Evolutionary conservation across 768 basidiomycete species (phyloP).

Genomic region (Leccinum longicurvipes): DNA sequence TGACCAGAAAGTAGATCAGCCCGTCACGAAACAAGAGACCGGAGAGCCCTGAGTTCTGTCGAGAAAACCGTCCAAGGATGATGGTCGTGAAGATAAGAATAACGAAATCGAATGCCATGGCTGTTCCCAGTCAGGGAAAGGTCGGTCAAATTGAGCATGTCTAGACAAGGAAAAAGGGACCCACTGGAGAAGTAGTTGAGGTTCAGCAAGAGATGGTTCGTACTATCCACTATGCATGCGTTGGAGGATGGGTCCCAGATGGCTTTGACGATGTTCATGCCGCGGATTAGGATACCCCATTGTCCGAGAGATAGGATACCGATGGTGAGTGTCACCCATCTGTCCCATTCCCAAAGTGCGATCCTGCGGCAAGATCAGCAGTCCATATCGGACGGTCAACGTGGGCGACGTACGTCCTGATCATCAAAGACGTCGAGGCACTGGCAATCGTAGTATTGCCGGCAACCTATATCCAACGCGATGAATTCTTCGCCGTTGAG

Average conservation of each 20-base stretch:
- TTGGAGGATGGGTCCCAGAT: constrained; percentile 42
- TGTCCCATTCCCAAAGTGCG: constrained; percentile 66
- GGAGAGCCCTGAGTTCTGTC: constrained; percentile 58
- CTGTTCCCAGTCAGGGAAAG: constrained; percentile 30
- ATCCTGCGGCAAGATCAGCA: constrained; percentile 42
- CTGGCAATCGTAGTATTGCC: constrained; percentile 28
- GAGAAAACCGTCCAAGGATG: constrained; percentile 43
- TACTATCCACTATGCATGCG: constrained; percentile 50
- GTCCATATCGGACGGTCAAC: constrained; percentile 12
- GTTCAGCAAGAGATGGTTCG: constrained; percentile 56
- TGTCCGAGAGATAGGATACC: constrained; percentile 56
- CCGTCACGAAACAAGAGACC: constrained; percentile 71
- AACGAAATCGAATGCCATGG: constrained; percentile 66
- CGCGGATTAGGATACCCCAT: constrained; percentile 65
- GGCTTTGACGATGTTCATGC: constrained; percentile 62
- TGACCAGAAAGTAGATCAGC: constrained; percentile 63
- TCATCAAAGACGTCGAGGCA: constrained; percentile 56
- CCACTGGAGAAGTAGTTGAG: constrained; percentile 68
- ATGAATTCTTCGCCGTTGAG: background rate
- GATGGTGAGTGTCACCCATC: constrained; percentile 47
- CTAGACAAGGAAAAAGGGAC: constrained; percentile 22
- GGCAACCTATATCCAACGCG: constrained; percentile 15
- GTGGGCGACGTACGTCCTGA: constrained; percentile 49
- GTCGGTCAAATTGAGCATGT: background rate
- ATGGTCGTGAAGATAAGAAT: constrained; percentile 55